Evolutionary conservation across 1,284 basidiomycete genomes (phyloP).

Genomic region (Cryptococcus sp.): DNA sequence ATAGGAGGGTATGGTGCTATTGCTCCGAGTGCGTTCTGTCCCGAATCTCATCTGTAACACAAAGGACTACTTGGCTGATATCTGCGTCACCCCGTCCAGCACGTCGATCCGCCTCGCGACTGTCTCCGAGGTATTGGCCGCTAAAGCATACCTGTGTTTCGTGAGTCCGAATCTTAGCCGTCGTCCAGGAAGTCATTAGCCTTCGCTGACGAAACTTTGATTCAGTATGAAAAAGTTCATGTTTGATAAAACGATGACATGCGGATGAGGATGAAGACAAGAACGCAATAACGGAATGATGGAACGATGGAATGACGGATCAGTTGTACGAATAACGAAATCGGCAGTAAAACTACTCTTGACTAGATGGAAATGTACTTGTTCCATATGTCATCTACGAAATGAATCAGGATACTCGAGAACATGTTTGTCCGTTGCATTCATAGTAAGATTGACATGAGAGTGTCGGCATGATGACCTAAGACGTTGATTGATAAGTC

Average conservation of each 20-base stretch:
- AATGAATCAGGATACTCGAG: no score
- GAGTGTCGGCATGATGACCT: no score
- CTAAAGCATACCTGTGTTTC: constrained; percentile 77
- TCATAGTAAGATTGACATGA: no score
- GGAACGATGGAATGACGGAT: no score
- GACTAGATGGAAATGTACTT: no score
- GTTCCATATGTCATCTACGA: no score
- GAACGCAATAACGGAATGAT: no score
- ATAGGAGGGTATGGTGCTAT: constrained; percentile 79
- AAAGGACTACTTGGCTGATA: background rate
- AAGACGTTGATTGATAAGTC: no score
- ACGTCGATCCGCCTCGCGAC: constrained; percentile 74
- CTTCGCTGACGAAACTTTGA: background rate
- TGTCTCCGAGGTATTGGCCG: constrained; percentile 82
- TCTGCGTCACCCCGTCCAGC: constrained; percentile 20
- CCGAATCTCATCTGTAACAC: background rate
- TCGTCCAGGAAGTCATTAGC: background rate
- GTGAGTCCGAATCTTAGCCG: constrained; percentile 28
- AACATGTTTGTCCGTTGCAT: no score
- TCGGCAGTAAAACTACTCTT: no score
- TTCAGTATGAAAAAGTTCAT: background rate
- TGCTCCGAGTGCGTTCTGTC: constrained; percentile 65
- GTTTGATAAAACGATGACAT: background rate
- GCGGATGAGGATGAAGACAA: no score
- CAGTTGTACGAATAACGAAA: no score